phyloP scores from a whole-genome alignment of 2,329 filamentous ascomycete genomes.

The Xylaria sp. region DNA sequence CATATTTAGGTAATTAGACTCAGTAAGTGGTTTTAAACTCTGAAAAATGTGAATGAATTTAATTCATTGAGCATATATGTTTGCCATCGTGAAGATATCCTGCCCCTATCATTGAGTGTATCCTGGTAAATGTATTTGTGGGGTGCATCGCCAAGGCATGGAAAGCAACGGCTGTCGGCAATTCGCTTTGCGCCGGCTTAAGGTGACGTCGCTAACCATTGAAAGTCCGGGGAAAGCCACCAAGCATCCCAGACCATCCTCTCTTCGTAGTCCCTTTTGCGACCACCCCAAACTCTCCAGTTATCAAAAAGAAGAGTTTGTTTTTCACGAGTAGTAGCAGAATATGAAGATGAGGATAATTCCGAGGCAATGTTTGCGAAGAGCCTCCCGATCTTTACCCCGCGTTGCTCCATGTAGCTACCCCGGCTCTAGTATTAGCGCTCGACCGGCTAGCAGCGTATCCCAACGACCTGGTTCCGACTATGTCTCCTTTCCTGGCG shows the following conservation, averaged over 20 bases:
- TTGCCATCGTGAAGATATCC: neutral
- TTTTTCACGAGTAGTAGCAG: constrained; percentile 24
- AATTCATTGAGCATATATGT: no score
- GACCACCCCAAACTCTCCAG: neutral
- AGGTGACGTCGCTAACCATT: constrained; percentile 45
- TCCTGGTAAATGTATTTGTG: neutral
- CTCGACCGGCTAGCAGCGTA: constrained; percentile 59
- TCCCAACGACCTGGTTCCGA: constrained; percentile 67
- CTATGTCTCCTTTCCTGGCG: constrained; percentile 85
- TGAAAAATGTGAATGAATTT: no score
- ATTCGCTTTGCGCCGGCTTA: constrained; percentile 49
- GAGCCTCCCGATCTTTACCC: constrained; percentile 37
- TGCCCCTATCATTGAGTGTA: no score
- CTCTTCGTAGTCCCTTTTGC: constrained; percentile 14
- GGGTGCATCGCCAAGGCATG: constrained; percentile 32
- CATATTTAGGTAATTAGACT: no score
- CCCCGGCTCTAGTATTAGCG: constrained; percentile 29
- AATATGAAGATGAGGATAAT: constrained; percentile 46
- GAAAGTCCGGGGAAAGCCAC: constrained; percentile 41
- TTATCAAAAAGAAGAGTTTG: neutral
- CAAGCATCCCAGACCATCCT: constrained; percentile 26
- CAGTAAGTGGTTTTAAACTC: no score
- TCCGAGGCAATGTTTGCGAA: constrained; percentile 40
- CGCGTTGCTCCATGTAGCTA: constrained; percentile 36
- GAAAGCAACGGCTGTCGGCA: constrained; percentile 37